Evolutionary conservation across 2,329 filamentous ascomycete species (phyloP).

Genomic region (Aureobasidium subglaciale): DNA sequence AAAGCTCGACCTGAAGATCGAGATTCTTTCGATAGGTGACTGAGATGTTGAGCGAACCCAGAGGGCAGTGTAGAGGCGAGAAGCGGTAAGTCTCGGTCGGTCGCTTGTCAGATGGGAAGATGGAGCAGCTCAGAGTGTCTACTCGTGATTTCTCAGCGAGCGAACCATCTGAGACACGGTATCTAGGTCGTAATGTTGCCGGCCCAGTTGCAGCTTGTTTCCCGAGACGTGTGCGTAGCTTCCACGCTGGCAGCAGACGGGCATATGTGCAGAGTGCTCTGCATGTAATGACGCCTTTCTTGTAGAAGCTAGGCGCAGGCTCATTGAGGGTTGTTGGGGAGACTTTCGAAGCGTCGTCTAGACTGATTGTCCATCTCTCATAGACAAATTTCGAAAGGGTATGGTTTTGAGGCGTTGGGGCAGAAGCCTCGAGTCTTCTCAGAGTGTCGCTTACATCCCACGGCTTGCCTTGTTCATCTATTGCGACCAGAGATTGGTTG

Average conservation of each 20-base stretch:
- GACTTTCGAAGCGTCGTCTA: constrained; percentile 56
- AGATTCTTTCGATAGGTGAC: constrained; percentile 83
- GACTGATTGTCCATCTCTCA: constrained; percentile 83
- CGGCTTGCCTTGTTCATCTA: constrained; percentile 82
- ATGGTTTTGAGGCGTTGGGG: constrained; percentile 41
- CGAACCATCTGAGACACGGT: constrained; percentile 61
- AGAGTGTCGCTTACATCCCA: constrained; percentile 88
- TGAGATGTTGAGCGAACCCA: constrained; percentile 72
- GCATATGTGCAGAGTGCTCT: constrained; percentile 78
- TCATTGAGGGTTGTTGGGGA: constrained; percentile 49
- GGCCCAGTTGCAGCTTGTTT: constrained; percentile 60
- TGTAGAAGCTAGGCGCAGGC: constrained; percentile 82
- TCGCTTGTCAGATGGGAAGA: constrained; percentile 54
- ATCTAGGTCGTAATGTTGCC: constrained; percentile 61
- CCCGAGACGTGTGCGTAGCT: constrained; percentile 66
- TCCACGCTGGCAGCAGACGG: constrained; percentile 79
- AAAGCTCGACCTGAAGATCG: constrained; percentile 85
- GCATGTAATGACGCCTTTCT: constrained; percentile 93
- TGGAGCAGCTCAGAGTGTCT: constrained; percentile 64
- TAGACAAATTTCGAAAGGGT: constrained; percentile 65
- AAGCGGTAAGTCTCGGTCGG: constrained; percentile 66
- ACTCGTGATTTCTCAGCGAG: constrained; percentile 40
- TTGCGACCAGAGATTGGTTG: constrained; percentile 78
- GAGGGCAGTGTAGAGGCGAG: constrained; percentile 76
- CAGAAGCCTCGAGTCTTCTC: constrained; percentile 50